Percentiles rank a stretch among this genome's conserved stretches.
Evolutionary conservation across 1,284 basidiomycete species (phyloP).

Genomic region (Fomitiporia mediterranea): DNA sequence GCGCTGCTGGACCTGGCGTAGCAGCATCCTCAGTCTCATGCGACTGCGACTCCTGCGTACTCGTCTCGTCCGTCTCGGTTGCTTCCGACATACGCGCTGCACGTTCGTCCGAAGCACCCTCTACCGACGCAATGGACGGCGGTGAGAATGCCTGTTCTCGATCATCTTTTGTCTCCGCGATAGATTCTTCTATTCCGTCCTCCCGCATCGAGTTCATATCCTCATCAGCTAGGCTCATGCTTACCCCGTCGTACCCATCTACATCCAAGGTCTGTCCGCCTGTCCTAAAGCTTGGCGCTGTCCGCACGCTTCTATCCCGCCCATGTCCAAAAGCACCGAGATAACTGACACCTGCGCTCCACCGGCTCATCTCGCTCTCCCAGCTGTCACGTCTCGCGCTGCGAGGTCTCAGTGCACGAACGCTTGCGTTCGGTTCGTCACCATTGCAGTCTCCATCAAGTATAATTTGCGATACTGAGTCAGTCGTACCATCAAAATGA

Average conservation of each 20-base stretch:
- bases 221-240: conserved; percentile 25
- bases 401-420: conserved; percentile 71
- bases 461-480: conserved; percentile 67
- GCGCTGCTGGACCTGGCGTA: conserved; percentile 17
- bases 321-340: conserved; percentile 21
- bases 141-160: conserved; percentile 12
- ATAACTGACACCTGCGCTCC: conserved; percentile 61
- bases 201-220: conserved; percentile 12
- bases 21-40: conserved; percentile 16
- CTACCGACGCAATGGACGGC: conserved; percentile 7
- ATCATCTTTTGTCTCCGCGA: conserved; percentile 5
- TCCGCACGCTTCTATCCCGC: conserved; percentile 34
- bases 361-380: conserved; percentile 78
- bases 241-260: conserved; percentile 40
- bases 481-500: conserved; percentile 43
- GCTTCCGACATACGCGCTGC: conserved; percentile 5
- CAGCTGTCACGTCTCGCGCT: conserved; percentile 79
- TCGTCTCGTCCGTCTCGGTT: conserved; percentile 15
- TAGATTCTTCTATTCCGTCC: conserved; percentile 1
- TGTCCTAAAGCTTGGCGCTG: conserved; percentile 22
- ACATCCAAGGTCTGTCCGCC: conserved; percentile 44
- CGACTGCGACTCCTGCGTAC: conserved; percentile 9
- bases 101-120: neutral
- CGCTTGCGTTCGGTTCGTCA: conserved; percentile 67
- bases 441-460: conserved; percentile 53